Percentiles rank a stretch among this genome's conserved stretches.
These are phyloP conservation scores for Boechera divaricarpa DNA, from an alignment of 345 rosid species.

Conservation along the genomic window DNA sequence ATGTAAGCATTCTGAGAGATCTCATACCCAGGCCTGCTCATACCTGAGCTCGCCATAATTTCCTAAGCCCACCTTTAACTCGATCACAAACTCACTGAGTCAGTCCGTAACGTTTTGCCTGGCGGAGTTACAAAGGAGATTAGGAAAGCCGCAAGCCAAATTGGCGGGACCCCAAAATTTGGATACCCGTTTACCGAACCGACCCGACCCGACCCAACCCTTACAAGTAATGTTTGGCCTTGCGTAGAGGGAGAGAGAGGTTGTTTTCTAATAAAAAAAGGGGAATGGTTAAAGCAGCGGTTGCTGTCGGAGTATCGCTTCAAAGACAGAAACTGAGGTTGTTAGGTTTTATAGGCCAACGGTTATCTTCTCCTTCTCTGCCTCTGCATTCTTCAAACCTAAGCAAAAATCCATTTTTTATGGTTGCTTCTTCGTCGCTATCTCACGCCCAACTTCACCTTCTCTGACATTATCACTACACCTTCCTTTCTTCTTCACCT, in stretches of 20 bases:
- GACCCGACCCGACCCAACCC: neutral
- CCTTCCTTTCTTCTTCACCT: slow-evolving; percentile 34
- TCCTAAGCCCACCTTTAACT: neutral
- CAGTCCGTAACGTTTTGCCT: neutral
- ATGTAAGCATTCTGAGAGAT: neutral
- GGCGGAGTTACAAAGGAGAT: neutral
- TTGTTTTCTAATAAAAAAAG: neutral
- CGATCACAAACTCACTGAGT: neutral
- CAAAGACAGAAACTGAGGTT: slow-evolving; percentile 41
- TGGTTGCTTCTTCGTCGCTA: slow-evolving; percentile 81
- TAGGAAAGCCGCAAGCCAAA: neutral
- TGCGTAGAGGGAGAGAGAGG: slow-evolving; percentile 14
- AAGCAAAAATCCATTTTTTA: slow-evolving; percentile 54
- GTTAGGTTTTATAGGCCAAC: slow-evolving; percentile 71
- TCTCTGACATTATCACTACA: slow-evolving; percentile 54
- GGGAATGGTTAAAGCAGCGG: slow-evolving; percentile 31
- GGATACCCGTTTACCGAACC: neutral
- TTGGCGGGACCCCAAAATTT: neutral
- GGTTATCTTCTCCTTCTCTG: slow-evolving; percentile 51
- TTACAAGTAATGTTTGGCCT: neutral
- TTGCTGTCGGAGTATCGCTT: slow-evolving; percentile 39
- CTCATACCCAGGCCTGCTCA: neutral
- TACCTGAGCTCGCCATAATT: neutral
- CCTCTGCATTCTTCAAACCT: slow-evolving; percentile 54
- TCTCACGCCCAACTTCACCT: slow-evolving; percentile 75